These are phyloP conservation scores for Salix koriyanagi DNA, from an alignment of 345 rosid genomes.

Conservation along the genomic window DNA sequence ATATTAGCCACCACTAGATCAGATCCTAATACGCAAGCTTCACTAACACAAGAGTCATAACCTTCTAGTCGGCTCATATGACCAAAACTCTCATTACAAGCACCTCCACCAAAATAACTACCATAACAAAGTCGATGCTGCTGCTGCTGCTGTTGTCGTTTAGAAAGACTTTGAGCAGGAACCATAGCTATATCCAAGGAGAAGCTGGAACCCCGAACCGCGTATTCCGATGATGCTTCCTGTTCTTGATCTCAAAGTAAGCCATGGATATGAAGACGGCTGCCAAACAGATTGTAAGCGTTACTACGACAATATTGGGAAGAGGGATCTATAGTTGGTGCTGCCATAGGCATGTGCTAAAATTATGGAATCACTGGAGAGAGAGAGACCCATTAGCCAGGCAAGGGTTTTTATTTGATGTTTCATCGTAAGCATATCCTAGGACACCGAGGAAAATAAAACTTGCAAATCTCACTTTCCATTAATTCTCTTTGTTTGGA, in stretches of 20 bases:
- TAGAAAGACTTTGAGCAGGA: slow-evolving; percentile 45
- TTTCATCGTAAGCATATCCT: slow-evolving; percentile 21
- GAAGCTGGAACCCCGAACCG: slow-evolving; percentile 31
- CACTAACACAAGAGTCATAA: slow-evolving; percentile 35
- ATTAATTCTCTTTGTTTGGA: slow-evolving; percentile 85
- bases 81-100: slow-evolving; percentile 16
- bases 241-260: slow-evolving; percentile 18
- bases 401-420: slow-evolving; percentile 30
- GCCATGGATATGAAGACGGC: slow-evolving; percentile 40
- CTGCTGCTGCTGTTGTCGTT: slow-evolving; percentile 19
- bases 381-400: slow-evolving; percentile 53
- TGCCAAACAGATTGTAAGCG: slow-evolving; percentile 7
- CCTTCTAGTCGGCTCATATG: slow-evolving; percentile 50
- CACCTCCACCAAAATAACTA: slow-evolving; percentile 25
- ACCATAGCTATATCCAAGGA: slow-evolving; percentile 62
- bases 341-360: slow-evolving; percentile 39
- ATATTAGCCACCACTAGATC: slow-evolving; percentile 29
- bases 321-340: slow-evolving; percentile 24
- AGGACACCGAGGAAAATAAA: slow-evolving; percentile 43
- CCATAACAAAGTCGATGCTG: slow-evolving; percentile 25
- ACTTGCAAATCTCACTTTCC: slow-evolving; percentile 70
- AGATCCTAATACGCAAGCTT: slow-evolving; percentile 46
- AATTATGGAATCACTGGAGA: slow-evolving; percentile 22
- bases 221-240: neutral
- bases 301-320: slow-evolving; percentile 17